Evolutionary conservation across 805 yeast genomes (phyloP).

Genomic region (Candida lessepsii): DNA sequence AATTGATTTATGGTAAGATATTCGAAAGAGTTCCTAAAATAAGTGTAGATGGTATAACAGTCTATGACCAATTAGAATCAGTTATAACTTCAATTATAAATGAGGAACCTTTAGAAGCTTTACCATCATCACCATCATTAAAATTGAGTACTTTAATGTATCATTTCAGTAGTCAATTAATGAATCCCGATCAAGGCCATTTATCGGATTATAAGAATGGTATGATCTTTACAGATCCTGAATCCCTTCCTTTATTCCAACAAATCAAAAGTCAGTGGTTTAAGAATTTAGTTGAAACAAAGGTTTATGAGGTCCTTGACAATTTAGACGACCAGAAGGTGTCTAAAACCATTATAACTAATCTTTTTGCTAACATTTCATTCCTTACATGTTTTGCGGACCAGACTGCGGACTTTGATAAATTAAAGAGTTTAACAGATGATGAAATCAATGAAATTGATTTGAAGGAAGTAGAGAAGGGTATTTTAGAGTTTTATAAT

Average conservation of each 20-base stretch:
- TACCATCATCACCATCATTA: conserved; percentile 15
- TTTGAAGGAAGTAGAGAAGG: conserved; percentile 19
- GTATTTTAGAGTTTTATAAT: conserved; percentile 28
- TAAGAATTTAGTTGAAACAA: conserved; percentile 10
- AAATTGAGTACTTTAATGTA: conserved; percentile 20
- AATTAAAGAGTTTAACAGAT: conserved; percentile 4
- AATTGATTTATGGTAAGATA: neutral
- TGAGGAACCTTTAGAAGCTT: conserved; percentile 1
- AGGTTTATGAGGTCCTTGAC: neutral
- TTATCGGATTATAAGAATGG: conserved; percentile 19
- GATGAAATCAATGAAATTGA: conserved; percentile 10
- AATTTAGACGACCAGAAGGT: neutral
- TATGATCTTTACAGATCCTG: conserved; percentile 19
- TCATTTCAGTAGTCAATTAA: conserved; percentile 16
- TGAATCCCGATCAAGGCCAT: conserved; percentile 11
- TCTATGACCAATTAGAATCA: conserved; percentile 16
- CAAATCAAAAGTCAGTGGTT: conserved; percentile 36
- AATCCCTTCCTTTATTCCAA: conserved; percentile 18
- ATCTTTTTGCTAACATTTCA: conserved; percentile 3
- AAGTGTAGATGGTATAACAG: neutral
- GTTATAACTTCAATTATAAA: conserved; percentile 8
- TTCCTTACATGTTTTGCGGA: conserved; percentile 8
- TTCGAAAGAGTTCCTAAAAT: conserved; percentile 3
- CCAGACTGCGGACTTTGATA: conserved; percentile 5
- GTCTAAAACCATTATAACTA: neutral